Percentiles rank a stretch among this genome's conserved stretches.
Conservation (phyloP, 148 eudicot genomes). For the Rhododendron mucronatum region DNA sequence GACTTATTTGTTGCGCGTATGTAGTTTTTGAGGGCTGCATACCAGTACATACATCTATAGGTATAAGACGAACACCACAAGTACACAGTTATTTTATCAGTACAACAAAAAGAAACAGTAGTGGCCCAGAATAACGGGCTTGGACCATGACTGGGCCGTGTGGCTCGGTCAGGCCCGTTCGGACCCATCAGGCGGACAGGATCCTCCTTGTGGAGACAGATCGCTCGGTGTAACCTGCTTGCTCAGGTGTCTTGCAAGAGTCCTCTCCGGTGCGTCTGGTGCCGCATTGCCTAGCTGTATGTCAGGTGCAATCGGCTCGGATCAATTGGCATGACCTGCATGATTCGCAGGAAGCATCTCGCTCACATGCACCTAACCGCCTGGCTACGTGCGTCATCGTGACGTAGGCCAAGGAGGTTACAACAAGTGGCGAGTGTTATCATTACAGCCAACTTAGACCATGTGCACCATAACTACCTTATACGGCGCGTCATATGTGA, state of each 20-base stretch:
- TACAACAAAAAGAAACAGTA: not conserved
- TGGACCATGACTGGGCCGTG: not conserved
- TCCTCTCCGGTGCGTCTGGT: not conserved
- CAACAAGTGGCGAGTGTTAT: not conserved
- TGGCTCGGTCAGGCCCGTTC: not conserved
- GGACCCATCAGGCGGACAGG: not conserved
- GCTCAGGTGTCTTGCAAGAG: not conserved
- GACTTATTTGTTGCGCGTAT: not conserved
- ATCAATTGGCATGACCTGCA: not conserved
- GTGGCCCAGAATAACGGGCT: not conserved
- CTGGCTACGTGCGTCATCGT: not conserved
- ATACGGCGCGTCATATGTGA: not conserved
- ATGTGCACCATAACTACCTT: not conserved
- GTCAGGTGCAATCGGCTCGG: not conserved
- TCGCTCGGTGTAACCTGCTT: not conserved
- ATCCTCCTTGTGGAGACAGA: not conserved
- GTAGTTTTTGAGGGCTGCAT: not conserved
- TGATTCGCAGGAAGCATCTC: not conserved
- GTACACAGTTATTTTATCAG: not conserved
- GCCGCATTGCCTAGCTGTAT: not conserved
- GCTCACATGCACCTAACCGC: not conserved
- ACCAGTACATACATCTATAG: not conserved
- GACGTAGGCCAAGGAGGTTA: not conserved
- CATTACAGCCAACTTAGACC: not conserved
- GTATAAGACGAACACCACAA: not conserved